Evolutionary conservation across 148 eudicot genomes (phyloP), one percentile per base, ranked within the genome.

Genomic region (Rhododendron kiyosumense): DNA sequence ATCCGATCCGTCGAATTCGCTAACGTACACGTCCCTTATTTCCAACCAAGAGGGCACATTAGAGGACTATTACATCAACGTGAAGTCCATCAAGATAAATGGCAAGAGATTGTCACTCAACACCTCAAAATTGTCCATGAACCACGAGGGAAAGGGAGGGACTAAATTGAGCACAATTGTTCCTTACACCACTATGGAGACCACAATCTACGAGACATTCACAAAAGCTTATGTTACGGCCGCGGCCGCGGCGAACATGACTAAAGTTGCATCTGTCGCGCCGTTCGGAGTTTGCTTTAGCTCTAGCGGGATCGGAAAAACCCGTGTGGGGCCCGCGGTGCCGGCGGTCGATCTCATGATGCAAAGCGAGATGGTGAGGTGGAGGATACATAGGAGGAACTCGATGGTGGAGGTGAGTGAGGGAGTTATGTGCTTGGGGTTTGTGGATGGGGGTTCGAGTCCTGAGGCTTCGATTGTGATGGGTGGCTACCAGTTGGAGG

Each of bases 321-420:
- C 85, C 6, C 9, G 77, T 49, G 43, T 41, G 36, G 84, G 85
- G 65, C 84, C 43, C 0, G 82, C 36, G 1, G 94, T 89, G 32
- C 98, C 98, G 4, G 84, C 81, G n/a, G 87, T 96, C 38, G 98
- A 96, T 59, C 77, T 96, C 43, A 91, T 93, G 83, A 65, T 96
- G 88, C 98, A 94, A 57, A 96, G 98, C 87, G 98, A 92, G 91
- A 89, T 94, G 94, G 98, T 96, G 74, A 94, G 88, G 74, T 96
- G 98, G 98, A 87, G 92, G 87, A 89, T 96, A 1, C 13, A 89
- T 65, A 94, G 92, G 78, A 83, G 86, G 59, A 93, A 96, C 80
- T 92, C 91, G 28, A 92, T 96, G 98, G 96, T 94, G 81, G 81
- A 84, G 30, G 89, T 94, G 24, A 85, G 92, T 85, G 92, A 89